phyloP scores from a whole-genome alignment of 208 protist species.

The Tritrichomonas foetus region DNA sequence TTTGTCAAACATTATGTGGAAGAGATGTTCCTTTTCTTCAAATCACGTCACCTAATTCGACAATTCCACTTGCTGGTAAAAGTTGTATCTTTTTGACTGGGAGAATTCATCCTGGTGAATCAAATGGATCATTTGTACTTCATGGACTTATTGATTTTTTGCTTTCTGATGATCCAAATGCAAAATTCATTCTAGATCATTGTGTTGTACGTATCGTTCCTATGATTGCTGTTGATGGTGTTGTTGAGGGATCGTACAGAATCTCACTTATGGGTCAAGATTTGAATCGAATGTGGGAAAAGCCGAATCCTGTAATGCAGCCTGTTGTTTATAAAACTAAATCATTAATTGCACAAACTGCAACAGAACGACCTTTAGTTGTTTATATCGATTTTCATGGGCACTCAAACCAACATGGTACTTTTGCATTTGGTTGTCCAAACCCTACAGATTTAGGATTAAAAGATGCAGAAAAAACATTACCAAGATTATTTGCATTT shows the following conservation, averaged over 20 bases:
- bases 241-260: conserved; percentile 90
- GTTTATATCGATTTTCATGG: conserved; percentile 14
- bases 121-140: conserved; percentile 84
- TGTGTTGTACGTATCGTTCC: conserved; percentile 63
- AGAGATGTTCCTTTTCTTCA: neutral
- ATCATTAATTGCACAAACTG: neutral
- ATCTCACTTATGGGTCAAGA: conserved; percentile 81
- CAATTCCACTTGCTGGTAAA: conserved; percentile 41
- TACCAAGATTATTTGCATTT: neutral
- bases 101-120: conserved; percentile 92
- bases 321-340: conserved; percentile 50
- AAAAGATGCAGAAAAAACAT: conserved; percentile 11
- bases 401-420: neutral
- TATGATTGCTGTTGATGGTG: conserved; percentile 94
- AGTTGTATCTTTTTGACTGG: conserved; percentile 72
- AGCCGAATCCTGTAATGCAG: conserved; percentile 42
- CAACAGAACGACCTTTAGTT: neutral
- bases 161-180: neutral
- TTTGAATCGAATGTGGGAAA: conserved; percentile 81
- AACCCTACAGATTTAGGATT: neutral
- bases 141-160: conserved; percentile 62
- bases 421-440: neutral
- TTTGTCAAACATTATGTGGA: neutral
- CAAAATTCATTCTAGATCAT: conserved; percentile 15
- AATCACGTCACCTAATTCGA: neutral